Evolutionary conservation across 2,329 filamentous ascomycete species (phyloP).

Genomic region (Sordariomycetes sp.): DNA sequence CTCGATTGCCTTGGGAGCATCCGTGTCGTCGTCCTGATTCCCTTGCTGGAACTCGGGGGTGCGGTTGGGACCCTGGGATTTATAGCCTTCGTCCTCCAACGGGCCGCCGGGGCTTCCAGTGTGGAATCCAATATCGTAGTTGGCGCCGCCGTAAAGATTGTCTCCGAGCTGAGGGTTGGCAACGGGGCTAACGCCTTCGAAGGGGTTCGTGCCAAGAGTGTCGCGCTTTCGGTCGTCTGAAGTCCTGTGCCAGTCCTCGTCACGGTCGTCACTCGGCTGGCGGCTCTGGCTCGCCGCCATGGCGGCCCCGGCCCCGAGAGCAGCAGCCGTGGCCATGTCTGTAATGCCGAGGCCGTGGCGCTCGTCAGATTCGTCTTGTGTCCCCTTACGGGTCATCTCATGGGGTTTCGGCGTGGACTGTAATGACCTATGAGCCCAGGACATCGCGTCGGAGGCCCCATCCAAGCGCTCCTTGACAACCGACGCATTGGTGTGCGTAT

Average conservation of each 20-base stretch:
- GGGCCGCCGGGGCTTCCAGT: conserved; percentile 1
- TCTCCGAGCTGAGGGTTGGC: conserved; percentile 42
- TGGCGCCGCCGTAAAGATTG: conserved; percentile 26
- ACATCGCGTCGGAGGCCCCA: conserved; percentile 17
- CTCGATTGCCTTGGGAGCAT: conserved; percentile 31
- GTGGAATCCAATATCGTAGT: conserved; percentile 4
- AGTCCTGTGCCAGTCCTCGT: conserved; percentile 54
- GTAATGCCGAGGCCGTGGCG: conserved; percentile 28
- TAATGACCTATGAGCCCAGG: neutral
- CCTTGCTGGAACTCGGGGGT: conserved; percentile 44
- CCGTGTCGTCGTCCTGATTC: conserved; percentile 4
- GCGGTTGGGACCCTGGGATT: conserved; percentile 58
- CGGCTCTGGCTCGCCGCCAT: conserved; percentile 36
- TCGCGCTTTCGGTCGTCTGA: conserved; percentile 55
- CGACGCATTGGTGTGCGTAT: conserved; percentile 77
- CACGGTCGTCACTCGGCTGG: conserved; percentile 45
- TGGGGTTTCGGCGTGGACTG: conserved; percentile 12
- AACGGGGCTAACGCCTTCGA: conserved; percentile 53
- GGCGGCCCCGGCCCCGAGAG: conserved; percentile 39
- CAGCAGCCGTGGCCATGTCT: conserved; percentile 40
- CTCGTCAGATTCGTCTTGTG: neutral
- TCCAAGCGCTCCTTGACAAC: conserved; percentile 66
- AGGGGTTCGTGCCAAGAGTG: conserved; percentile 56
- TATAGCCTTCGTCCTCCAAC: conserved; percentile 71
- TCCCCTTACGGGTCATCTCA: neutral